A percentile compares a stretch with the other conserved stretches of the same genome.
phyloP scores from a whole-genome alignment of 306 rosid genomes.

The Abrus pulchellus region DNA sequence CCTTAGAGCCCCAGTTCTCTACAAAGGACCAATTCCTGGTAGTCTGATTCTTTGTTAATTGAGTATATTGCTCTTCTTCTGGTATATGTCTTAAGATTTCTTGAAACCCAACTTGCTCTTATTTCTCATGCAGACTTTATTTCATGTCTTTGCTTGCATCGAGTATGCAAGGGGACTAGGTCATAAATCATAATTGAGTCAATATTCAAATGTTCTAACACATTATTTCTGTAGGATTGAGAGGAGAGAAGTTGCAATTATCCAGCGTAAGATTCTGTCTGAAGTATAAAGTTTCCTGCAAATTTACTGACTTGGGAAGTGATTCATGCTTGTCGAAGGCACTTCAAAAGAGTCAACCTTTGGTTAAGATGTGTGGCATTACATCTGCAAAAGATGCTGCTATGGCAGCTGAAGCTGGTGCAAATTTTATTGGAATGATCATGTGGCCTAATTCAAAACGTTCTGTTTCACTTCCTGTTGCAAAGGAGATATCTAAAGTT shows the following conservation, averaged over 20 bases:
- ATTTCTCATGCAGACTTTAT: neutral
- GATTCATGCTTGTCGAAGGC: conserved; percentile 50
- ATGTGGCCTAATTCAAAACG: conserved; percentile 95
- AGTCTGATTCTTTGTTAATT: conserved; percentile 32
- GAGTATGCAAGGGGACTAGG: conserved; percentile 22
- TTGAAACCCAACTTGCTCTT: conserved; percentile 5
- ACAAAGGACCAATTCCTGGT: conserved; percentile 50
- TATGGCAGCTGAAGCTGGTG: conserved; percentile 96
- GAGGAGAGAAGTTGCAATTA: conserved; percentile 47
- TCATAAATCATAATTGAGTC: conserved; percentile 9
- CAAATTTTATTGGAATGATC: conserved; percentile 93
- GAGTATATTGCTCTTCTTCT: conserved; percentile 19
- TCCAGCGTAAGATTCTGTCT: conserved; percentile 47
- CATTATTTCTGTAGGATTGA: conserved; percentile 56
- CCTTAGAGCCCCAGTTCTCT: conserved; percentile 51
- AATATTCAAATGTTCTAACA: conserved; percentile 10
- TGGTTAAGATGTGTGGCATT: conserved; percentile 96
- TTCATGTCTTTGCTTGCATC: conserved; percentile 26
- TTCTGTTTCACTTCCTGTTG: conserved; percentile 79
- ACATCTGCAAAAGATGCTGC: conserved; percentile 93
- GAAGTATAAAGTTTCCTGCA: conserved; percentile 58
- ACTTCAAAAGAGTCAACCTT: conserved; percentile 58
- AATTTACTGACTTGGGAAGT: conserved; percentile 49
- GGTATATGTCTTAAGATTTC: conserved; percentile 27
- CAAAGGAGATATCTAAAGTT: conserved; percentile 89